phyloP scores from a whole-genome alignment of 352 stramenopile genomes.

The Phytophthora uliginosa region DNA sequence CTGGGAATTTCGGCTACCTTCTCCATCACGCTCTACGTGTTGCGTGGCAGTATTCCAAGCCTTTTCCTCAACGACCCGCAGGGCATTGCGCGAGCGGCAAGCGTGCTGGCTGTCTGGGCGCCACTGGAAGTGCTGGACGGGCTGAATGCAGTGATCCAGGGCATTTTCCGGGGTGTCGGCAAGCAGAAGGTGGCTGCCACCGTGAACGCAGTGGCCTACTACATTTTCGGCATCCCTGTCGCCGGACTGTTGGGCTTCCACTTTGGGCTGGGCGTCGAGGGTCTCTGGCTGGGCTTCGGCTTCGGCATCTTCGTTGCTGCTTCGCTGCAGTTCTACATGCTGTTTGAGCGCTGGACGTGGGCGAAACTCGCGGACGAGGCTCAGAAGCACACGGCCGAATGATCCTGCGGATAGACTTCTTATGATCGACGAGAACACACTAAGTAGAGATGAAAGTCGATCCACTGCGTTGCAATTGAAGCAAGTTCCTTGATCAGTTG shows the following conservation, averaged over 20 bases:
- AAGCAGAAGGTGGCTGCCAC: constrained; percentile 66
- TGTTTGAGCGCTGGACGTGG: constrained; percentile 53
- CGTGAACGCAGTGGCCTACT: constrained; percentile 84
- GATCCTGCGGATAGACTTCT: constrained; percentile 12
- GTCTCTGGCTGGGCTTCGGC: constrained; percentile 69
- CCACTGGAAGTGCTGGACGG: constrained; percentile 65
- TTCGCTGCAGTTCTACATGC: constrained; percentile 44
- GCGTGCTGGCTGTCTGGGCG: constrained; percentile 54
- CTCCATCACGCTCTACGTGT: constrained; percentile 29
- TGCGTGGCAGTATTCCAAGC: constrained; percentile 33
- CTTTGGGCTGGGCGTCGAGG: constrained; percentile 54
- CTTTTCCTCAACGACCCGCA: constrained; percentile 58
- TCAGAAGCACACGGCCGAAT: constrained; percentile 48
- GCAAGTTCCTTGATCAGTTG: too few relatives aligned
- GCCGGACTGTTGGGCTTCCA: constrained; percentile 66
- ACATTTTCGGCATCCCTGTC: constrained; percentile 76
- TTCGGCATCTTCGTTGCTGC: constrained; percentile 51
- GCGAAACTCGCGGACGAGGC: constrained; percentile 47
- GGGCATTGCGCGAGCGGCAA: constrained; percentile 48
- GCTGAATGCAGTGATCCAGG: constrained; percentile 62
- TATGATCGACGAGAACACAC: constrained; percentile 8
- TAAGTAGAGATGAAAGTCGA: constrained; percentile 1
- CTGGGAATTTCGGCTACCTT: constrained; percentile 43
- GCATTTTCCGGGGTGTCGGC: constrained; percentile 74
- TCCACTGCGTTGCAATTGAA: too few relatives aligned